Percentiles rank a stretch among this genome's conserved stretches.
Conservation (phyloP, 1,284 basidiomycete genomes). For the Mycena sp. region DNA sequence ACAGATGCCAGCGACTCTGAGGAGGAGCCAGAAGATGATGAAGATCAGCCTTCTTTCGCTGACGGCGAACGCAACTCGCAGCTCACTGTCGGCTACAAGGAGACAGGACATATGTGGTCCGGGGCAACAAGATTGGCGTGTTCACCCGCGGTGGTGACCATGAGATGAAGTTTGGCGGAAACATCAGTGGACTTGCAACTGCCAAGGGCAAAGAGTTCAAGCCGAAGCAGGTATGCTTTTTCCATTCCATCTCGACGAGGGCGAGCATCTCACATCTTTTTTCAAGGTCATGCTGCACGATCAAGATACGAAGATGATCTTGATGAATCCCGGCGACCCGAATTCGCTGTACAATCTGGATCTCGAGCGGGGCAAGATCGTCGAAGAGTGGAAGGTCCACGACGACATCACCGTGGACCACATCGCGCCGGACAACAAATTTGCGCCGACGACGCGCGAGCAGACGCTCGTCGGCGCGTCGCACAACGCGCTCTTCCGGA, state of each 20-base stretch:
- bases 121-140: slow-evolving; percentile 97
- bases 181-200: slow-evolving; percentile 87
- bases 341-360: slow-evolving; percentile 94
- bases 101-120: slow-evolving; percentile 94
- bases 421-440: slow-evolving; percentile 94
- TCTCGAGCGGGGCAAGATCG: slow-evolving; percentile 95
- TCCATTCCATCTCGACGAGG: slow-evolving; percentile 8
- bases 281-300: slow-evolving; percentile 96
- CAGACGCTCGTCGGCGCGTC: slow-evolving; percentile 95
- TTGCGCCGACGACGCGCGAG: slow-evolving; percentile 92
- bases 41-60: slow-evolving; percentile 58
- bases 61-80: slow-evolving; percentile 85
- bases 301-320: slow-evolving; percentile 95
- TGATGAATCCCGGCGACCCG: slow-evolving; percentile 89
- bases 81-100: slow-evolving; percentile 95
- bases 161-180: slow-evolving; percentile 88
- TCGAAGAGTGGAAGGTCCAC: slow-evolving; percentile 98
- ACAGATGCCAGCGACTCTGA: slow-evolving; percentile 55
- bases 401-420: slow-evolving; percentile 88
- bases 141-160: slow-evolving; percentile 78
- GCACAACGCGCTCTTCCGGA: slow-evolving; percentile 95
- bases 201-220: slow-evolving; percentile 87
- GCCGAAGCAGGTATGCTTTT: slow-evolving; percentile 79
- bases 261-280: background rate
- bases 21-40: slow-evolving; percentile 59